Conservation (phyloP, 257 asterid species). For the Ligustrum vulgare region DNA sequence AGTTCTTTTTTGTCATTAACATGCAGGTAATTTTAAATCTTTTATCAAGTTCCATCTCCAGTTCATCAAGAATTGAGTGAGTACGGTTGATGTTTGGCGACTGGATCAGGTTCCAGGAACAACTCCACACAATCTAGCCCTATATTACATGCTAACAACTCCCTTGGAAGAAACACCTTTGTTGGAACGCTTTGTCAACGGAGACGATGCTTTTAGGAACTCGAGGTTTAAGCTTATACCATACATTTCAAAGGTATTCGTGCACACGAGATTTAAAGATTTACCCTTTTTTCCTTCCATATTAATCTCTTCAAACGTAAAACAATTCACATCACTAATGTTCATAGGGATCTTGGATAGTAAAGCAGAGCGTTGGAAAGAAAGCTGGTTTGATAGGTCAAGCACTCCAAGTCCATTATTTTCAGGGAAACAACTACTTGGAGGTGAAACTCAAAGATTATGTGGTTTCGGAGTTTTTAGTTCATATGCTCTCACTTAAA, state of each 20-base stretch:
- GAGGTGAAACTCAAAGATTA: conserved; percentile 50
- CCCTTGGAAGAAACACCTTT: conserved; percentile 70
- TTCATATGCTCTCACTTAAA: too few species aligned
- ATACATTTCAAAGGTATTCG: conserved; percentile 63
- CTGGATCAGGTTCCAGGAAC: conserved; percentile 44
- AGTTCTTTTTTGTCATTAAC: conserved; percentile 72
- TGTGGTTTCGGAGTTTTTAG: neutral
- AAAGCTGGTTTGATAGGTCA: conserved; percentile 90
- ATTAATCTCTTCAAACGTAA: neutral
- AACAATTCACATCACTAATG: neutral
- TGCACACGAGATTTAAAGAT: neutral
- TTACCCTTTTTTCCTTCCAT: neutral
- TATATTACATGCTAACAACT: conserved; percentile 69
- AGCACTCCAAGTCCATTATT: conserved; percentile 85
- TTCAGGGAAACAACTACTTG: conserved; percentile 84
- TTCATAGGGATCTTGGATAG: conserved; percentile 93
- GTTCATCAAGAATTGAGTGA: too few species aligned
- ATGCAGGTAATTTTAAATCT: conserved; percentile 45
- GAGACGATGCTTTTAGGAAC: conserved; percentile 78
- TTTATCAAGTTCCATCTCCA: too few species aligned
- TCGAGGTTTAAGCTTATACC: conserved; percentile 93
- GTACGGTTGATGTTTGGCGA: too few species aligned
- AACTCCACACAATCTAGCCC: conserved; percentile 54
- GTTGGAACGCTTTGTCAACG: conserved; percentile 70
- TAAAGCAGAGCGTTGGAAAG: conserved; percentile 93